Evolutionary conservation across 192 early-diverging fungal genomes (phyloP), one percentile per base, ranked within the genome.

Genomic region (Mycoemilia scoparia): DNA sequence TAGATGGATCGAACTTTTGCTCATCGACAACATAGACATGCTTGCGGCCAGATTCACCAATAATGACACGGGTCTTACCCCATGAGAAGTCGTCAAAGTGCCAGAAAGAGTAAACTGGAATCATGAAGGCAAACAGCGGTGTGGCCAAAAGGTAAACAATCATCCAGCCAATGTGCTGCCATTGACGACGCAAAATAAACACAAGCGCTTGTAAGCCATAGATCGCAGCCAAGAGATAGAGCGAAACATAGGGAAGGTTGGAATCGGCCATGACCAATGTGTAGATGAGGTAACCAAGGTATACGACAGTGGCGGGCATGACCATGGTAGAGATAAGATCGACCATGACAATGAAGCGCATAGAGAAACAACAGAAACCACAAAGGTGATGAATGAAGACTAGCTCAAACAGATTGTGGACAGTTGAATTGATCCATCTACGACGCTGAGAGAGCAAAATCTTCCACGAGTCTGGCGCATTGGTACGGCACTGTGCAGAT

Each of bases 51-150:
- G 76, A 78, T 45, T 86, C 82, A 39, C 89, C 92, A 7, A 85
- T 69, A 1, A 91, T 83, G 19, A 82, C 24, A 50, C 92, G 80
- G 16, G 92, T 97, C 55, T 88, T 91, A 38, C 90, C 93, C 93
- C 93, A 98, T 15, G 85, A 90, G 46, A 98, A 98, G 54, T 98
- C 88, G 54, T 98, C 93, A 60, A 95, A 87, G 70, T 89, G 87
- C 93, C 93, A 98, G 73, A 92, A 97, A 14, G 92, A 70, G 48
- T 97, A 97, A n/a, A 86, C 39, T 1, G 79, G 80, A 17, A 84
- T 64, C 24, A 74, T 53, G 36, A 84, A 77, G 4, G 76, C 72
- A 43, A 89, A 90, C 15, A 85, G 69, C 10, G 87, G 87, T 42
- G 88, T 82, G 19, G 90, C 87, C 26, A 91, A 38, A 31, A 96